Evolutionary conservation across 306 rosid genomes (phyloP), one percentile per base, ranked within the genome.

Genomic region (Gynostemma pentaphyllum): DNA sequence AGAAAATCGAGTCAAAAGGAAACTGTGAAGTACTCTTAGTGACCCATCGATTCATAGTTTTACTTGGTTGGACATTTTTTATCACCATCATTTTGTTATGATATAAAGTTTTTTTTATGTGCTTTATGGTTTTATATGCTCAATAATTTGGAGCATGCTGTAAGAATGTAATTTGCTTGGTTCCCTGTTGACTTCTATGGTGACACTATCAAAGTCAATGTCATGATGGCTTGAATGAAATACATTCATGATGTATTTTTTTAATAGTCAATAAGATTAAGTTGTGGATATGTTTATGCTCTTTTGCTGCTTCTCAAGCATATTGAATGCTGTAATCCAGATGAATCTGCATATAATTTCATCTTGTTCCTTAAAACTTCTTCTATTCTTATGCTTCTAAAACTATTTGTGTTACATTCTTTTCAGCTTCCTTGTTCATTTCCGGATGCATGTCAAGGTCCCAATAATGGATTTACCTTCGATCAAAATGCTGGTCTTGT

Each of bases 401-500:
- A 16, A 29, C 40, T 55, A 41, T 44, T 44, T 67, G 15, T 27
- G n/a, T 55, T 63, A 45, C 47, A 13, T 55, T 60, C 4, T 52
- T 68, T 75, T 53, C 94, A 92, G 96, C 90, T 79, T 39, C 87
- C 85, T 66, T 67, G 77, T 67, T 73, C 87, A 50, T 67, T 63
- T 73, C 83, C 82, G 56, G 85, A 81, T 62, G 73, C 55, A 60
- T 79, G 78, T 49, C 76, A 81, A 54, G 77, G 68, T 60, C 44
- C 67, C 66, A 66, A 78, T 37, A 75, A 82, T 69, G 84, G 76
- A 60, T 74, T 77, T 73, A 75, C 95, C 72, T 88, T 92, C 65
- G 89, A 86, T 72, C 70, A 76, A 73, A 14, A 74, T 73, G 68
- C 88, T 80, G 99, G 95, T 49, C 54, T 81, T 36, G 85, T 86